Conservation (phyloP, 495 filamentous ascomycete species). For the Elaphomyces granulatus region DNA sequence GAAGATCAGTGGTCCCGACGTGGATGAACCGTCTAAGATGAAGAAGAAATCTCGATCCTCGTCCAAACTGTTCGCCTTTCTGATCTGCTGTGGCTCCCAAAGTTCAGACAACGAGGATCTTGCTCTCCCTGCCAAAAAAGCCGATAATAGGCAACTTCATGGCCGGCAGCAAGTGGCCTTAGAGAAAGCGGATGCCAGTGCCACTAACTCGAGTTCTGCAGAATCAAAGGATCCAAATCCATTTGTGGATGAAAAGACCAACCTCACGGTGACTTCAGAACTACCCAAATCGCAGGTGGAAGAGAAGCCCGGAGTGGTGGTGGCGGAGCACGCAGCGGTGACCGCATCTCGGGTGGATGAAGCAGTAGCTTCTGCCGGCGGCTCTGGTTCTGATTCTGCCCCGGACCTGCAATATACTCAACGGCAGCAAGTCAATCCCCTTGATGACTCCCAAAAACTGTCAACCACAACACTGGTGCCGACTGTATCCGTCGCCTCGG, state of each 20-base stretch:
- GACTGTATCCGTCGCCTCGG: conserved; percentile 15
- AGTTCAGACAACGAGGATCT: conserved; percentile 45
- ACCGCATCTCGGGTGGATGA: neutral
- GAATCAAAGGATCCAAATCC: conserved; percentile 39
- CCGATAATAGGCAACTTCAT: conserved; percentile 37
- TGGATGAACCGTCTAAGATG: conserved; percentile 28
- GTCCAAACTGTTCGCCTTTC: conserved; percentile 49
- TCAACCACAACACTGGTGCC: neutral
- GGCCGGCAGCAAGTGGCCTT: conserved; percentile 41
- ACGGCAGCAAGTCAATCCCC: neutral
- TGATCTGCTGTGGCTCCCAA: conserved; percentile 69
- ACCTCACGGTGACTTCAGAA: conserved; percentile 22
- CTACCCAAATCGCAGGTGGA: conserved; percentile 19
- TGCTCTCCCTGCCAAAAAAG: conserved; percentile 51
- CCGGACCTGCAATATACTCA: too few species aligned
- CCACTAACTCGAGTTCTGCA: conserved; percentile 37
- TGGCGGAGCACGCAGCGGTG: conserved; percentile 12
- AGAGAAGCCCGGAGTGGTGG: conserved; percentile 15
- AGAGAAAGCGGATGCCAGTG: conserved; percentile 35
- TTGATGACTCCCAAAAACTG: neutral
- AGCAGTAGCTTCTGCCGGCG: conserved; percentile 14
- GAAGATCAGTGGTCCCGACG: conserved; percentile 16
- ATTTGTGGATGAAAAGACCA: conserved; percentile 37
- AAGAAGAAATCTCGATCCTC: conserved; percentile 44
- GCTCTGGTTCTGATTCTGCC: conserved; percentile 9